A percentile compares a stretch with the other conserved stretches of the same genome.
phyloP scores from a whole-genome alignment of 2,329 filamentous ascomycete genomes.

The Neocatenulostroma microsporum region DNA sequence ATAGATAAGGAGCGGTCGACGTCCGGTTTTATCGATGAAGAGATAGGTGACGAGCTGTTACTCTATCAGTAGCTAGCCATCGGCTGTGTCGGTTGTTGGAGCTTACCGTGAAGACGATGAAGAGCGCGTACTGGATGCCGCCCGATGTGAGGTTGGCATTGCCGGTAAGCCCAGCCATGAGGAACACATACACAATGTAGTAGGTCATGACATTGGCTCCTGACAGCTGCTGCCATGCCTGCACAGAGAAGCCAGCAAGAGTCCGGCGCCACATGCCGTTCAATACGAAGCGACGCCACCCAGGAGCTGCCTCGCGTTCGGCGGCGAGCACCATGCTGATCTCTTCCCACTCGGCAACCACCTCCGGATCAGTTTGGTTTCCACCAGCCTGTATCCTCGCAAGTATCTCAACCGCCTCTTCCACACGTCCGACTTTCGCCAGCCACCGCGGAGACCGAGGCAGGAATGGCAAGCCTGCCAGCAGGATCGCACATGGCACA shows the following conservation, averaged over 20 bases:
- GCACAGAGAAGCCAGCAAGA: constrained; percentile 48
- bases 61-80: no score
- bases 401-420: constrained; percentile 39
- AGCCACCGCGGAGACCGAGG: constrained; percentile 43
- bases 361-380: constrained; percentile 38
- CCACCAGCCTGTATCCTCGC: constrained; percentile 41
- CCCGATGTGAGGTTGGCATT: constrained; percentile 41
- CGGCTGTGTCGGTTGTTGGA: no score
- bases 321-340: constrained; percentile 36
- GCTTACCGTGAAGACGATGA: constrained; percentile 37
- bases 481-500: constrained; percentile 38
- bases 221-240: constrained; percentile 48
- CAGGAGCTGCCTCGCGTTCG: constrained; percentile 32
- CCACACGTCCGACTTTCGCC: constrained; percentile 39
- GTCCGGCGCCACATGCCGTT: constrained; percentile 55
- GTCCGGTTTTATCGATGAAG: constrained; percentile 36
- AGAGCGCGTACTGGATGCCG: constrained; percentile 36
- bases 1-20: constrained; percentile 35
- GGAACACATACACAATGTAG: constrained; percentile 55
- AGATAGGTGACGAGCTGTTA: constrained; percentile 35
- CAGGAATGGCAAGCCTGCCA: constrained; percentile 40
- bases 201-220: constrained; percentile 33
- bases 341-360: constrained; percentile 44
- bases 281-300: constrained; percentile 40
- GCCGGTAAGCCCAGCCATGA: constrained; percentile 50